A percentile compares a stretch with the other conserved stretches of the same genome.
Evolutionary conservation across 768 basidiomycete genomes (phyloP).

Genomic region (Boletus sp.): DNA sequence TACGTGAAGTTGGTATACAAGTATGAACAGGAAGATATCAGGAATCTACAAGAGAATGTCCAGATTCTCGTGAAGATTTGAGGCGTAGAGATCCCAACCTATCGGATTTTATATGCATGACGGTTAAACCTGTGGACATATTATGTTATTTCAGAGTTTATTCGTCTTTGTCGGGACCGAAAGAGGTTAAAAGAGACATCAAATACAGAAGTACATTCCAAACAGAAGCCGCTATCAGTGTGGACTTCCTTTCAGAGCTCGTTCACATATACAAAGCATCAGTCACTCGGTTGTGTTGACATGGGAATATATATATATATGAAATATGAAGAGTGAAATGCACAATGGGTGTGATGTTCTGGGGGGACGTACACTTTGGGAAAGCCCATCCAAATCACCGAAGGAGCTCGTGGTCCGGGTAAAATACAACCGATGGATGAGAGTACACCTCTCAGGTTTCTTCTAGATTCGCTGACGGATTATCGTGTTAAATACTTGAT

Average conservation of each 20-base stretch:
- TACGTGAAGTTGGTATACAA: neutral
- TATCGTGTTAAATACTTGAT: neutral
- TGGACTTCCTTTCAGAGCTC: neutral
- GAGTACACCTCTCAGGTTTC: too few relatives aligned
- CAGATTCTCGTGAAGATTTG: constrained; percentile 1
- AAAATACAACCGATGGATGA: neutral
- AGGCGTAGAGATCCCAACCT: neutral
- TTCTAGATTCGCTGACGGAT: neutral
- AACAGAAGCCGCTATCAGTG: neutral
- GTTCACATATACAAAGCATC: neutral
- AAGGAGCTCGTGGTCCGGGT: neutral
- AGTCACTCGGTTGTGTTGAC: neutral
- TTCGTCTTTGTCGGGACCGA: neutral
- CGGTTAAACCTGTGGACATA: neutral
- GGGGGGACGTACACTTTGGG: neutral
- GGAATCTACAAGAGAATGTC: constrained; percentile 1
- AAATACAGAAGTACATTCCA: neutral
- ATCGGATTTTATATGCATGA: neutral
- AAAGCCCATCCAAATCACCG: neutral
- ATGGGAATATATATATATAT: neutral
- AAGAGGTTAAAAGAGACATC: neutral
- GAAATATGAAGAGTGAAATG: neutral
- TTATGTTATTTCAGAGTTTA: too few relatives aligned
- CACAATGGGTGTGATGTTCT: neutral
- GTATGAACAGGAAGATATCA: neutral